Conservation (phyloP, 257 asterid genomes). For the Craterostigma plantagineum region DNA sequence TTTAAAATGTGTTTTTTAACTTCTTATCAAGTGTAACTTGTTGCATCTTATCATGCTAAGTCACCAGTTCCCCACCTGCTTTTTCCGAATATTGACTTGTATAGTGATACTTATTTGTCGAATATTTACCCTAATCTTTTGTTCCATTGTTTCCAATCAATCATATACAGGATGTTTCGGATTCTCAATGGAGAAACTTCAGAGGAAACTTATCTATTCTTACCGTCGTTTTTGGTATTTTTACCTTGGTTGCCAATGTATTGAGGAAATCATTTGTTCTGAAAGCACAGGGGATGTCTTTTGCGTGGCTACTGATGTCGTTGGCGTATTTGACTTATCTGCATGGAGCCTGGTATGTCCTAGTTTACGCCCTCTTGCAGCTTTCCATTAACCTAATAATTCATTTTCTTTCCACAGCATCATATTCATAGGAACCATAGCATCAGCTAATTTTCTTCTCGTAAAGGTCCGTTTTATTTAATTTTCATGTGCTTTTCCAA, state of each 20-base stretch:
- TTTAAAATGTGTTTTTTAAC: not conserved
- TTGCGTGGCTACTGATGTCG: conserved; percentile 56
- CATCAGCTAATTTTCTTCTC: conserved; percentile 61
- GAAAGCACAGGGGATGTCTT: conserved; percentile 76
- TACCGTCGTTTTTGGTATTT: conserved; percentile 44
- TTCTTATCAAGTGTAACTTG: not conserved
- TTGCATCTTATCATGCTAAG: too few species aligned
- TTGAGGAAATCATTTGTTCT: conserved; percentile 29
- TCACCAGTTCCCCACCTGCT: too few species aligned
- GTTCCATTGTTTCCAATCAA: not conserved
- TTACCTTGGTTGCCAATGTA: conserved; percentile 43
- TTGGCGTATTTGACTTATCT: conserved; percentile 50
- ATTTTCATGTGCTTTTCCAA: not conserved
- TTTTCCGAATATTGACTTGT: not conserved
- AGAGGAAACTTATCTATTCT: conserved; percentile 70
- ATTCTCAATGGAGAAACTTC: conserved; percentile 91
- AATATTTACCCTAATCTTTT: conserved; percentile 5
- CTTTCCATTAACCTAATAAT: conserved; percentile 8
- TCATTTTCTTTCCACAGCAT: conserved; percentile 33
- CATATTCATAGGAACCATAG: conserved; percentile 45
- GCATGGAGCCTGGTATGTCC: conserved; percentile 77
- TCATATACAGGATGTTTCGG: conserved; percentile 57
- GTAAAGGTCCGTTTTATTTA: conserved; percentile 51
- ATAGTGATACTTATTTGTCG: not conserved
- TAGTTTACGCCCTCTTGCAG: not conserved